Base-by-base conservation (phyloP, 2,329 filamentous ascomycete genomes). In the Penicillium sp. region DNA sequence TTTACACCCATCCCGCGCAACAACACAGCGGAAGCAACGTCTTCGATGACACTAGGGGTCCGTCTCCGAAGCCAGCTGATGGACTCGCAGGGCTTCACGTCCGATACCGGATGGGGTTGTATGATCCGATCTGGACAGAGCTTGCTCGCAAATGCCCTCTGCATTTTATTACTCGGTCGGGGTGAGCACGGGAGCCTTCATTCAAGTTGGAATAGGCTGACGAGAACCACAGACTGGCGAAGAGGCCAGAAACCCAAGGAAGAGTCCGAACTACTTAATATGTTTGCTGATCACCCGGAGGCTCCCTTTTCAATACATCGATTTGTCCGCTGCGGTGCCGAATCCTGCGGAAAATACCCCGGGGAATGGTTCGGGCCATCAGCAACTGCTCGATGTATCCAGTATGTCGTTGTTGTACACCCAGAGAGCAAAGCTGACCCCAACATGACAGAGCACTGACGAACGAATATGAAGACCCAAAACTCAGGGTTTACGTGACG, bases 311-410 rank as follows among this genome's bases (percentile, higher is more conserved):
- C 92, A 1, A 89, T 98, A 60, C 93, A 98, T 64, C 88, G 86
- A 54, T 98, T 98, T 64, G 93, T 98, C 31, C 79, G 85, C 46
- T 87, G 95, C 61, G 93, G 93, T 15, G 90, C 90, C 23, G 78
- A 81, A 31, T 86, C 87, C 2, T 98, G 93, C 69, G 91, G 89
- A 3, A 97, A 95, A 71, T 88, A 95, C 64, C 93, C 93, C 0
- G 93, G 93, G 32, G 89, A 97, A 72, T 98, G 93, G 93, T 98
- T 98, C 72, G 93, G 93, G 0, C 93, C 93, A n/a, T 96, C 90
- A 15, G 93, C 93, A 6, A 95, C 93, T 8, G 91, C 93, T 41
- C 83, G 86, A 49, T 97, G 93, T 69, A 96, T 98, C 58, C 86
- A 93, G 90, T 95, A 75, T 68, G 87, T 72, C 40, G 3, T 29